Conservation (phyloP, 768 basidiomycete genomes). For the Rhizopogon salebrosus region DNA sequence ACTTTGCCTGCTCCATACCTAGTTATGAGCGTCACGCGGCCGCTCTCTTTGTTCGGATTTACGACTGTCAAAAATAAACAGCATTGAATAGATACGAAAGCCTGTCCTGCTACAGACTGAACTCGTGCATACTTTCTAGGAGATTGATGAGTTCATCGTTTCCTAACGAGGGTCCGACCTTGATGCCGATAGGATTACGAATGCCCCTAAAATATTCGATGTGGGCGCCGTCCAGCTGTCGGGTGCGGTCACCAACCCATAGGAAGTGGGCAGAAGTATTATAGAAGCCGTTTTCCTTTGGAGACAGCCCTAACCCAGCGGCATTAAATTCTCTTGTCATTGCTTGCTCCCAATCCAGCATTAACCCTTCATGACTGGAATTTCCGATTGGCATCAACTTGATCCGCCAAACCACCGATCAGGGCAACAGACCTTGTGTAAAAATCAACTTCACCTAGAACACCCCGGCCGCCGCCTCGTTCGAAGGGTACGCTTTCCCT, state of each 20-base stretch:
- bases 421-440: slow-evolving; percentile 68
- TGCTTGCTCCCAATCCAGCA: slow-evolving; percentile 90
- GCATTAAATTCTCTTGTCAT: slow-evolving; percentile 62
- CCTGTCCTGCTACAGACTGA: not conserved
- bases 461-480: slow-evolving; percentile 62
- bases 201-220: slow-evolving; percentile 94
- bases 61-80: slow-evolving; percentile 62
- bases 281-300: slow-evolving; percentile 49
- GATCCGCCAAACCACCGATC: not conserved
- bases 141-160: slow-evolving; percentile 70
- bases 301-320: not conserved
- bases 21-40: slow-evolving; percentile 86
- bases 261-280: slow-evolving; percentile 93
- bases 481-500: slow-evolving; percentile 49
- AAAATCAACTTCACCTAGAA: slow-evolving; percentile 86
- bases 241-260: slow-evolving; percentile 96
- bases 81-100: not conserved
- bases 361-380: slow-evolving; percentile 82
- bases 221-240: slow-evolving; percentile 89
- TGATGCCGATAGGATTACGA: slow-evolving; percentile 91
- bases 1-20: slow-evolving; percentile 91
- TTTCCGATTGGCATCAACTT: not conserved
- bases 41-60: slow-evolving; percentile 78
- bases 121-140: slow-evolving; percentile 57
- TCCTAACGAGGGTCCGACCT: slow-evolving; percentile 88